Percentiles rank a stretch among this genome's conserved stretches.
Evolutionary conservation across 129 eudicot species (phyloP).

Genomic region (Saposhnikovia divaricata): DNA sequence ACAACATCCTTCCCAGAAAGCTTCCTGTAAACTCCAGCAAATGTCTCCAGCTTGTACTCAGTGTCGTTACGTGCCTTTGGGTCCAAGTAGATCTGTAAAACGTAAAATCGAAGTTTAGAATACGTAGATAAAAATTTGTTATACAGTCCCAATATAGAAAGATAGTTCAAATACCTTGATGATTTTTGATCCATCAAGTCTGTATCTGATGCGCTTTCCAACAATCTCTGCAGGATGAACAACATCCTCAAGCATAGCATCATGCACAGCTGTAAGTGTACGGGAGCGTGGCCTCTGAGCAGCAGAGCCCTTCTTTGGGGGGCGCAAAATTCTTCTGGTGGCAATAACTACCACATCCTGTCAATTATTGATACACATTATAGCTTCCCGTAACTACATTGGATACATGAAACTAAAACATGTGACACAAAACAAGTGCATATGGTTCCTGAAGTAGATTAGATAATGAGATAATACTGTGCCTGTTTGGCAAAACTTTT

Average conservation of each 20-base stretch:
- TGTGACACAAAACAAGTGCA: background rate
- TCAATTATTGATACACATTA: background rate
- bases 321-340: conserved; percentile 58
- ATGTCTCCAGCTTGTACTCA: conserved; percentile 76
- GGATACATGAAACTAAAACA: background rate
- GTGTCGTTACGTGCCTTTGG: conserved; percentile 74
- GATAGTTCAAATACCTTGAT: conserved; percentile 39
- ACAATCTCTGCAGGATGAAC: conserved; percentile 77
- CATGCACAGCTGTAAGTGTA: conserved; percentile 69
- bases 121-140: background rate
- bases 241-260: conserved; percentile 62
- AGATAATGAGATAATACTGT: no score
- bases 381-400: background rate
- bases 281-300: conserved; percentile 59
- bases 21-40: conserved; percentile 67
- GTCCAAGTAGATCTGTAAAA: conserved; percentile 54
- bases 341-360: conserved; percentile 75
- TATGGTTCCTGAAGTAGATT: background rate
- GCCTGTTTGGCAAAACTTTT: no score
- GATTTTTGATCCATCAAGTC: conserved; percentile 61
- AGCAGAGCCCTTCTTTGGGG: conserved; percentile 82
- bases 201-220: conserved; percentile 64
- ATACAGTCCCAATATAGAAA: background rate
- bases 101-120: background rate
- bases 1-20: conserved; percentile 77